A percentile compares a stretch with the other conserved stretches of the same genome.
Conservation (phyloP, 1,284 basidiomycete genomes). For the Jaminaea rosea region DNA sequence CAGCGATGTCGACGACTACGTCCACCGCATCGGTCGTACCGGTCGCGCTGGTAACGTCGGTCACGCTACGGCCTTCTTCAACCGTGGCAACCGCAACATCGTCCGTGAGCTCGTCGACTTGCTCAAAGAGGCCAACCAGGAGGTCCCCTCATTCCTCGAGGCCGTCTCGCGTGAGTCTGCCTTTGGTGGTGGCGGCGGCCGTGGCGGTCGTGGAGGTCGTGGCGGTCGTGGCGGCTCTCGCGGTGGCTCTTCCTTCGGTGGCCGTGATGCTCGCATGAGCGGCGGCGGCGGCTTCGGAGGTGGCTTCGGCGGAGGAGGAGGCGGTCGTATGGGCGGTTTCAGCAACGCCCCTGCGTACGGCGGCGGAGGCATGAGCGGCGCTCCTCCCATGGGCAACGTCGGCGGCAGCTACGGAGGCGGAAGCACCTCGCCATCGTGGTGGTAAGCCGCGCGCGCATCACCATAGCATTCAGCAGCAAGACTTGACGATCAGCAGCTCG, state of each 20-base stretch:
- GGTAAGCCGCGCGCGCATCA: no score
- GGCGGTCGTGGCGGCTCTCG: constrained; percentile 57
- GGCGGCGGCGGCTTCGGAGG: constrained; percentile 33
- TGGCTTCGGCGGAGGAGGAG: constrained; percentile 16
- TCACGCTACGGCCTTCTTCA: constrained; percentile 60
- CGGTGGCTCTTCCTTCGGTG: constrained; percentile 47
- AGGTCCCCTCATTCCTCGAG: constrained; percentile 85
- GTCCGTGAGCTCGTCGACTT: constrained; percentile 84
- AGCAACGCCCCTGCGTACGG: no score
- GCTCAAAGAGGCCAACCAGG: constrained; percentile 92
- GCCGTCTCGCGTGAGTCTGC: constrained; percentile 72
- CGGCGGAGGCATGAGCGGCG: constrained; percentile 6
- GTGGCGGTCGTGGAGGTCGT: constrained; percentile 55
- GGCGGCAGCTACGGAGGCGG: constrained; percentile 10
- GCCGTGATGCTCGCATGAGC: constrained; percentile 46
- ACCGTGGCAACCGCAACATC: constrained; percentile 58
- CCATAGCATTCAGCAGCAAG: no score
- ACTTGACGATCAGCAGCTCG: no score
- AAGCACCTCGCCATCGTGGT: constrained; percentile 5
- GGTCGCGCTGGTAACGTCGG: constrained; percentile 99
- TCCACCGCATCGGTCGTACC: constrained; percentile 67
- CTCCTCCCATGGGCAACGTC: constrained; percentile 3
- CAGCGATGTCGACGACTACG: constrained; percentile 77
- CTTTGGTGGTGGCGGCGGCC: constrained; percentile 57
- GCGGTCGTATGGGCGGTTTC: constrained; percentile 12